A percentile compares a stretch with the other conserved stretches of the same genome.
These are phyloP conservation scores for Penicillium nordicum DNA, from an alignment of 2,329 filamentous ascomycete genomes.

Conservation along the genomic window DNA sequence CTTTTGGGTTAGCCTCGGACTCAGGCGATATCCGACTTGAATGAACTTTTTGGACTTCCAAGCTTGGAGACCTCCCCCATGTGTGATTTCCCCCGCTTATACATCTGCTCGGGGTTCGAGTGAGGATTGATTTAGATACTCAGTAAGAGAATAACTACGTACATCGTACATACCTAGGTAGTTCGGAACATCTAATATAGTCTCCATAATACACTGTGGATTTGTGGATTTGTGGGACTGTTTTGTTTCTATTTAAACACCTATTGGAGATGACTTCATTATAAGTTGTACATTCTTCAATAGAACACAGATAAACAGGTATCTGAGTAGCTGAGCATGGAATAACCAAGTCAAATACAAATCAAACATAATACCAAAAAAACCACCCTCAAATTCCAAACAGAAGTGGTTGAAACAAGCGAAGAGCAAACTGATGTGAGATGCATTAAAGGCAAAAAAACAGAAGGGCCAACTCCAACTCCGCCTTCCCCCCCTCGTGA, in stretches of 20 bases:
- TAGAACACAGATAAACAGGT: background rate
- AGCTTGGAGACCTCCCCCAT: background rate
- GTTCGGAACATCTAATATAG: background rate
- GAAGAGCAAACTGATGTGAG: background rate
- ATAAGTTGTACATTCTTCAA: background rate
- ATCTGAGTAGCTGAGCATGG: background rate
- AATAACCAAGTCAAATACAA: background rate
- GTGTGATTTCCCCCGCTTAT: background rate
- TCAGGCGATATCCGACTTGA: conserved; percentile 17
- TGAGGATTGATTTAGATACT: background rate
- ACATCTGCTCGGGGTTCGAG: background rate
- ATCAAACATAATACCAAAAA: background rate
- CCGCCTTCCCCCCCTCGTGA: conserved; percentile 22
- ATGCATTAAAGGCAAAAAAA: conserved; percentile 12
- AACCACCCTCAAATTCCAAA: background rate
- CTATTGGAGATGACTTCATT: background rate
- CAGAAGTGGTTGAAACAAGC: background rate
- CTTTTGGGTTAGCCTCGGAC: background rate
- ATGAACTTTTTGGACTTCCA: background rate
- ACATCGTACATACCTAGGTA: background rate
- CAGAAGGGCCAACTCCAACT: conserved; percentile 16
- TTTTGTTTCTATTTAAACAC: background rate
- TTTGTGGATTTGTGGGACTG: background rate
- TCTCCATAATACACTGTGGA: background rate
- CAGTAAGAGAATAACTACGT: background rate